Evolutionary conservation across 2,329 filamentous ascomycete species (phyloP).

Genomic region (Colletotrichum kahawae): DNA sequence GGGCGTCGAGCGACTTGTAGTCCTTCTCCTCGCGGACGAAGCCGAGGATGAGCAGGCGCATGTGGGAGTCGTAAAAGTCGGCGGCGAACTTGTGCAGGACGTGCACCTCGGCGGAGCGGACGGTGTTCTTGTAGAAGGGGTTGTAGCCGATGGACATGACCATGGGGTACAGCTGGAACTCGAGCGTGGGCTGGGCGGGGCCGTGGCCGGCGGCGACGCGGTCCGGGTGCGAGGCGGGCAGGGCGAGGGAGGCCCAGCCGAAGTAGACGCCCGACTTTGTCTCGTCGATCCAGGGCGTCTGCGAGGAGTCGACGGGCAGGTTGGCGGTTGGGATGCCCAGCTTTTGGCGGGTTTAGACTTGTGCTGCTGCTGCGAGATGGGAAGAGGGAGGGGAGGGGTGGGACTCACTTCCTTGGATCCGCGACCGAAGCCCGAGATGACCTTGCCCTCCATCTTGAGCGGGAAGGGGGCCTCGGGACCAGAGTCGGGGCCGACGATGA

Average conservation of each 20-base stretch:
- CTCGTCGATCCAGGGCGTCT: slow-evolving; percentile 64
- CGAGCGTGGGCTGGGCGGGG: slow-evolving; percentile 29
- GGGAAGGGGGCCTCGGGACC: slow-evolving; percentile 84
- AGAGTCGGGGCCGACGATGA: slow-evolving; percentile 73
- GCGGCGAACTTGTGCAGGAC: slow-evolving; percentile 76
- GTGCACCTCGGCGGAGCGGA: slow-evolving; percentile 88
- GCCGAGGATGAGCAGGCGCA: slow-evolving; percentile 82
- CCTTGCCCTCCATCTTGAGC: slow-evolving; percentile 80
- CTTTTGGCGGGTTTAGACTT: slow-evolving; percentile 43
- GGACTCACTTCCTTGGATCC: slow-evolving; percentile 83
- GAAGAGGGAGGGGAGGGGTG: background rate
- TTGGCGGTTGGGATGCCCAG: slow-evolving; percentile 98
- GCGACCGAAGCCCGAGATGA: slow-evolving; percentile 91
- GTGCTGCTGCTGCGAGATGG: background rate
- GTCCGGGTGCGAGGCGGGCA: slow-evolving; percentile 55
- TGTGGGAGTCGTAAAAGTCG: slow-evolving; percentile 85
- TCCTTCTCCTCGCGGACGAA: slow-evolving; percentile 91
- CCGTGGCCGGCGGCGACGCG: slow-evolving; percentile 23
- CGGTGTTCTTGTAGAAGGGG: slow-evolving; percentile 93
- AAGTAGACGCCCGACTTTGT: slow-evolving; percentile 88
- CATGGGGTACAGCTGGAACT: slow-evolving; percentile 71
- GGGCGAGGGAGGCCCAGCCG: slow-evolving; percentile 81
- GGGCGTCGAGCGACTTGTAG: slow-evolving; percentile 81
- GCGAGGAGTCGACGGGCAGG: slow-evolving; percentile 72
- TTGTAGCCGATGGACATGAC: slow-evolving; percentile 97